These are phyloP conservation scores for Ananas comosus DNA, from an alignment of 176 grass and related monocot genomes.

Conservation along the genomic window DNA sequence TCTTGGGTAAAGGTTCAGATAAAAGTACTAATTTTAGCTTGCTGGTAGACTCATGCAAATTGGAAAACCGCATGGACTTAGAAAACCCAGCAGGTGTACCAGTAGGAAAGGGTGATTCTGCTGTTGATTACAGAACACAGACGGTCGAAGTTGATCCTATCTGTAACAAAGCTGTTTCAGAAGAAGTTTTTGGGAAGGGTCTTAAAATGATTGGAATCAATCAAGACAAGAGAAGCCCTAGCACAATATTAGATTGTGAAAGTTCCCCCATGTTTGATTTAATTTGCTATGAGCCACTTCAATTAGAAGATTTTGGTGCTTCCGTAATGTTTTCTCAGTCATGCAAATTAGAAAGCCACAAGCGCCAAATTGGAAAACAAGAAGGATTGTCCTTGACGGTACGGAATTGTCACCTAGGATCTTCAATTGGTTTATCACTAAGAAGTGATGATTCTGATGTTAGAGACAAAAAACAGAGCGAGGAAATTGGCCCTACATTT, in stretches of 20 bases:
- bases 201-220: conserved; percentile 19
- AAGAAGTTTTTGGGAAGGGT: background rate
- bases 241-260: conserved; percentile 17
- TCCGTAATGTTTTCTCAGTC: background rate
- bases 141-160: conserved; percentile 12
- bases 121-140: conserved; percentile 27
- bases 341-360: too few relatives aligned
- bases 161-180: conserved; percentile 9
- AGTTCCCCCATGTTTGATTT: conserved; percentile 43
- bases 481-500: conserved; percentile 5
- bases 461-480: conserved; percentile 19
- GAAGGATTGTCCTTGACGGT: background rate
- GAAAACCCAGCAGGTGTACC: conserved; percentile 19
- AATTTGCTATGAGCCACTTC: conserved; percentile 63
- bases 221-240: conserved; percentile 14
- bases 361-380: conserved; percentile 17
- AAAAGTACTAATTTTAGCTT: conserved; percentile 29
- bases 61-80: conserved; percentile 23
- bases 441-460: conserved; percentile 36
- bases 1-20: conserved; percentile 23
- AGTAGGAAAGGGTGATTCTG: conserved; percentile 31
- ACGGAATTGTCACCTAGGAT: background rate
- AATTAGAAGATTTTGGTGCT: conserved; percentile 32
- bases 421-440: conserved; percentile 21
- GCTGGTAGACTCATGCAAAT: conserved; percentile 27